A percentile compares a stretch with the other conserved stretches of the same genome.
These are phyloP conservation scores for Colletotrichum sublineola DNA, from an alignment of 2,329 filamentous ascomycete species.

Conservation along the genomic window DNA sequence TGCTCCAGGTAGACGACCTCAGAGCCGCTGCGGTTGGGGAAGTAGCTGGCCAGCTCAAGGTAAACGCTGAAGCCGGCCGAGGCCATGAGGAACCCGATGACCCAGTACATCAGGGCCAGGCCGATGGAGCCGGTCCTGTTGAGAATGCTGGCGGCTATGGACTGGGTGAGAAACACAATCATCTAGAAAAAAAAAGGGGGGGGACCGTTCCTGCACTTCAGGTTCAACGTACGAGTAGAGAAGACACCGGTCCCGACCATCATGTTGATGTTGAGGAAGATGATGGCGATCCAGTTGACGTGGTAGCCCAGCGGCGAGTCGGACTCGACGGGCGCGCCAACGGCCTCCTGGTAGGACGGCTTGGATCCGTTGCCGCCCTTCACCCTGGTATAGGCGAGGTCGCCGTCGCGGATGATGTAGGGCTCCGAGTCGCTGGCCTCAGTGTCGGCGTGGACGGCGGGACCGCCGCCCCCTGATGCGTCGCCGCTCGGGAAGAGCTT, in stretches of 20 bases:
- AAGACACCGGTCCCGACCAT: constrained; percentile 77
- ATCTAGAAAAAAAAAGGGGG: background rate
- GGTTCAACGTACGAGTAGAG: constrained; percentile 67
- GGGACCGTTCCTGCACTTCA: rapidly evolving
- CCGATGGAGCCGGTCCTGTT: constrained; percentile 72
- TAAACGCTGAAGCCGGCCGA: constrained; percentile 69
- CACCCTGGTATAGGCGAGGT: constrained; percentile 57
- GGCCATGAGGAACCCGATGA: constrained; percentile 72
- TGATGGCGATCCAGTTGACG: constrained; percentile 67
- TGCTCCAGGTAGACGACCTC: constrained; percentile 79
- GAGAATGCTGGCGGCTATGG: constrained; percentile 69
- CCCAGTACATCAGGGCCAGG: constrained; percentile 73
- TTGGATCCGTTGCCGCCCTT: constrained; percentile 63
- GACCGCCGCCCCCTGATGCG: constrained; percentile 15
- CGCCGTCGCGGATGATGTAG: constrained; percentile 53
- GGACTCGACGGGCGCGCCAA: constrained; percentile 71
- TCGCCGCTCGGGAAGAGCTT: constrained; percentile 36
- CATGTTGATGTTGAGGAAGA: constrained; percentile 72
- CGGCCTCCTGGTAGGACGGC: constrained; percentile 70
- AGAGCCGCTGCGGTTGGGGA: constrained; percentile 74
- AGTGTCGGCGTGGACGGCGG: constrained; percentile 17
- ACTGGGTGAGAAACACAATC: constrained; percentile 17
- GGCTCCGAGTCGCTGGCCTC: constrained; percentile 46
- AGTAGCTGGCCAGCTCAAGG: constrained; percentile 74
- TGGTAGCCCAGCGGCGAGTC: constrained; percentile 71